Percentiles rank a stretch among this genome's conserved stretches.
These are phyloP conservation scores for Phialocephala sp. DNA, from an alignment of 2,329 filamentous ascomycete genomes.

Conservation along the genomic window DNA sequence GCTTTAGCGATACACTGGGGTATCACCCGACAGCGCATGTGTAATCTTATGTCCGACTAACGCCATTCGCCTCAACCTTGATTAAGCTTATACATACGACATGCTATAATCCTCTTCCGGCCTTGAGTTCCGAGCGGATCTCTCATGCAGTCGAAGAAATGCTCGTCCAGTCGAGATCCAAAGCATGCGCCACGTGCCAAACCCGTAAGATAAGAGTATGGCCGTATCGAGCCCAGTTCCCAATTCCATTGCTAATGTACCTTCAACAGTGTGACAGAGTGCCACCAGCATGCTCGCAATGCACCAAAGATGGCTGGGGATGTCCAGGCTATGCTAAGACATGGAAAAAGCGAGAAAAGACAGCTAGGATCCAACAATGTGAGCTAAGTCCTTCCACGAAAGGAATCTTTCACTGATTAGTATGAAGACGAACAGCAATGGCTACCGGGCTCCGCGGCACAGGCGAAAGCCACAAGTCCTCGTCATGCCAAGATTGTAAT, in stretches of 20 bases:
- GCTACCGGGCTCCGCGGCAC: neutral
- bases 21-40: no score
- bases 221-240: neutral
- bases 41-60: no score
- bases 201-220: slow-evolving; percentile 1
- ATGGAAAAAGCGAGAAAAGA: slow-evolving; percentile 10
- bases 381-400: neutral
- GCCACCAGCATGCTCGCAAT: slow-evolving; percentile 6
- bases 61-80: no score
- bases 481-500: neutral
- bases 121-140: neutral
- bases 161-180: slow-evolving; percentile 14
- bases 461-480: neutral
- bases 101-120: neutral
- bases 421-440: neutral
- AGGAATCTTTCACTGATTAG: neutral
- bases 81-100: neutral
- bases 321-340: slow-evolving; percentile 9
- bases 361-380: neutral
- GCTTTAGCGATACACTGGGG: no score
- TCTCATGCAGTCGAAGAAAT: neutral
- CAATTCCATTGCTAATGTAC: neutral
- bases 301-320: neutral
- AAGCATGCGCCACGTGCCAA: slow-evolving; percentile 9
- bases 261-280: neutral